Evolutionary conservation across 257 asterid species (phyloP).

Genomic region (Thymus mandschuricus): DNA sequence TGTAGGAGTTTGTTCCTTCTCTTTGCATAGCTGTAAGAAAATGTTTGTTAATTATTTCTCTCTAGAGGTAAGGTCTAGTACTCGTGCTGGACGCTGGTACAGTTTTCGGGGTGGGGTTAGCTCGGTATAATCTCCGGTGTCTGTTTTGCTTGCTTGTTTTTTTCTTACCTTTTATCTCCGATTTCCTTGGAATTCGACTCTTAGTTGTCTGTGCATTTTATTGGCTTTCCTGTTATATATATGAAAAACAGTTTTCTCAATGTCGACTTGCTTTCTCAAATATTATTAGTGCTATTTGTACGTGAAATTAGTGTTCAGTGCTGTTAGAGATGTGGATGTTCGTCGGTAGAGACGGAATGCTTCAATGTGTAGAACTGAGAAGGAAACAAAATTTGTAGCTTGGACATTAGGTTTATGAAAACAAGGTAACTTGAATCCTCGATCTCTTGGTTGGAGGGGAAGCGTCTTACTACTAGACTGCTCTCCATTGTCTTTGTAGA

Average conservation of each 20-base stretch:
- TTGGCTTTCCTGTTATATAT: conserved; percentile 4
- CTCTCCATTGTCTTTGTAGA: too few species aligned
- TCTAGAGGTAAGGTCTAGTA: conserved; percentile 43
- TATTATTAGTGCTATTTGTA: too few species aligned
- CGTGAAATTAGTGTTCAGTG: too few species aligned
- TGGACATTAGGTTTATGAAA: too few species aligned
- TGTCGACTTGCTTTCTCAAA: not conserved
- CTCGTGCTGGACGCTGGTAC: conserved; percentile 31
- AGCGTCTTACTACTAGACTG: too few species aligned
- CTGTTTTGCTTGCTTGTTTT: conserved; percentile 27
- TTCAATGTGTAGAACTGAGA: too few species aligned
- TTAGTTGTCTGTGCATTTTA: conserved; percentile 29
- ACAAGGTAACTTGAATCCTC: too few species aligned
- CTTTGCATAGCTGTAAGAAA: conserved; percentile 54
- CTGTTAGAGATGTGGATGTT: too few species aligned
- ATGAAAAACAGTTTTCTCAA: conserved; percentile 19
- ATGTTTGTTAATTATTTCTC: conserved; percentile 44
- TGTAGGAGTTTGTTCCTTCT: conserved; percentile 33
- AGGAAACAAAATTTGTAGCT: too few species aligned
- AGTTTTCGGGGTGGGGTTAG: conserved; percentile 43
- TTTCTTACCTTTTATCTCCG: conserved; percentile 1
- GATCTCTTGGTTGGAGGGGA: too few species aligned
- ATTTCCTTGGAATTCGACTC: conserved; percentile 27
- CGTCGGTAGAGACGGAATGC: too few species aligned
- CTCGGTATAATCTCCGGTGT: conserved; percentile 36